Evolutionary conservation across 371 early-diverging fungal species (phyloP), one percentile per base, ranked within the genome.

Genomic region (Rhizopus stolonifer): DNA sequence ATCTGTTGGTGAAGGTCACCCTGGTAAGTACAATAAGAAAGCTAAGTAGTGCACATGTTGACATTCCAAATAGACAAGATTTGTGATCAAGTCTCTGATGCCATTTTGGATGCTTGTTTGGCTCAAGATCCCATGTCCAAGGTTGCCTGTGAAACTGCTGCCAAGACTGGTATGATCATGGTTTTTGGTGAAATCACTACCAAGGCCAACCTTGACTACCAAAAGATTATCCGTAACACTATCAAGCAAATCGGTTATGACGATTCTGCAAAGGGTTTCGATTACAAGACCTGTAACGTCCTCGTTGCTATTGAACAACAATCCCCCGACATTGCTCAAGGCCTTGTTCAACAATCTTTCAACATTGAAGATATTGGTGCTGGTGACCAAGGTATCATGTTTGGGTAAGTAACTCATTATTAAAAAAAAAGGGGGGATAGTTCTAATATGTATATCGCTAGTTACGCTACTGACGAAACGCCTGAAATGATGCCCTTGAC

Each of bases 151-250:
- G 99, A 99, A 82, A 96, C 98, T 50, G 97, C 98, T 50, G 86
- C 98, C 82, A 99, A 97, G 88, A 96, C 98, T 60, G 97, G 98
- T 73, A 93, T 99, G 95, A 89, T 99, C 80, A 95, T 99, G 95
- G 94, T 99, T 38, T 93, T 97, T 70, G 99, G 99, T 76, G 99
- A 99, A 83, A 97, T 99, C 82, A 94, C 96, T 70, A 97, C 98
- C 84, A 93, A 91, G 84, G 98, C 98, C 60, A 72, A 70, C 54
- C 79, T 98, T 49, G 97, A 99, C 83, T 96, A 93, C 88, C 98
- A 98, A 83, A 92, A 93, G 86, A 90, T 99, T 68, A 93, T 96
- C 74, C 92, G 98, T 82, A 83, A 92, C 70, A 89, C 95, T 69
- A 88, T 99, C 84, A 94, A 92, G 89, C 86, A 94, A 66, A 98